phyloP scores from a whole-genome alignment of 1,284 basidiomycete species.

The Erythrobasidium hasegawianum region DNA sequence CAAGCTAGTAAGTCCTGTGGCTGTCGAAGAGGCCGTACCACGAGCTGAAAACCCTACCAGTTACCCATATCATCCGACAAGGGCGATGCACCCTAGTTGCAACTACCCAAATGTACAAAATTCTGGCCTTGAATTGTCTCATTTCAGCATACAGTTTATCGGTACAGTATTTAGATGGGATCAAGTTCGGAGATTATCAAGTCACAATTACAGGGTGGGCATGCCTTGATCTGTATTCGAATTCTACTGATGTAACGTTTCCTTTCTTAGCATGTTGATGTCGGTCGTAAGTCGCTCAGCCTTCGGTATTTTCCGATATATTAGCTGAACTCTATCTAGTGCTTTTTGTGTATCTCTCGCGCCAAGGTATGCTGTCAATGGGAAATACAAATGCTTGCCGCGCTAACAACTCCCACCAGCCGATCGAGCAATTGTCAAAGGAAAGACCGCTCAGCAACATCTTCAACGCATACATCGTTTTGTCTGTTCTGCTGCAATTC shows the following conservation, averaged over 20 bases:
- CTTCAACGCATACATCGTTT: conserved; percentile 87
- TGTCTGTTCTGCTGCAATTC: conserved; percentile 86
- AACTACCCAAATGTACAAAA: conserved; percentile 99
- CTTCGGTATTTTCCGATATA: no score
- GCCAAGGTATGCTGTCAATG: conserved; percentile 82
- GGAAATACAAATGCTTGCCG: no score
- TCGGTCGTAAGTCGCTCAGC: conserved; percentile 61
- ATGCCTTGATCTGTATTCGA: no score
- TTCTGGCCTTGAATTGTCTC: conserved; percentile 87
- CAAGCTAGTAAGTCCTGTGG: conserved; percentile 66
- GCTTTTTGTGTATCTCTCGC: conserved; percentile 91
- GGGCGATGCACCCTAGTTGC: conserved; percentile 94
- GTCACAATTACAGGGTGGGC: conserved; percentile 46
- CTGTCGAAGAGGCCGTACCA: no score
- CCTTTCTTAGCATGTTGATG: conserved; percentile 72
- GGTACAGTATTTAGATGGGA: conserved; percentile 92
- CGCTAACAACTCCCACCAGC: conserved; percentile 53
- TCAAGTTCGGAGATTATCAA: conserved; percentile 91
- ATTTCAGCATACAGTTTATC: conserved; percentile 87
- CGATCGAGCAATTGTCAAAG: conserved; percentile 82
- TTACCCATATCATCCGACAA: conserved; percentile 92
- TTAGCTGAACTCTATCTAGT: no score
- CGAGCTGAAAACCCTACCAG: conserved; percentile 51
- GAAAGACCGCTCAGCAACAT: conserved; percentile 90
- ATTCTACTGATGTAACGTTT: no score